Conservation (phyloP, 345 rosid genomes). For the Linum usitatissimum region DNA sequence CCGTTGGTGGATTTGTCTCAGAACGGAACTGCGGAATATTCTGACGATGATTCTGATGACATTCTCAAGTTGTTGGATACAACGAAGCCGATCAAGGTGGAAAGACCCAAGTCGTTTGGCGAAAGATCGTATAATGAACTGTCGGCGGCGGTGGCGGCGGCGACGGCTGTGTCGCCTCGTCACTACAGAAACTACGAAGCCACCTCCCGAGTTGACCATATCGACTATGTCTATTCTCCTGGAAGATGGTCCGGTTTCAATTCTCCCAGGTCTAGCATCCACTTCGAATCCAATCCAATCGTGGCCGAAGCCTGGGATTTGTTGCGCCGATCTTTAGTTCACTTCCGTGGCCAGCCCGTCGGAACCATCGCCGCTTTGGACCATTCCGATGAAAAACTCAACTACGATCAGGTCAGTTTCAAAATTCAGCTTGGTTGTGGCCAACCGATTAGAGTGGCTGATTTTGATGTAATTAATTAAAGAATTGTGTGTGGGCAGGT, state of each 20-base stretch:
- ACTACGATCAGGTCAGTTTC: constrained; percentile 37
- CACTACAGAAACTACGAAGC: not conserved
- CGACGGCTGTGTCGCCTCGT: constrained; percentile 8
- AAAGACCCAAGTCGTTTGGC: constrained; percentile 26
- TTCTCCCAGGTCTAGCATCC: constrained; percentile 24
- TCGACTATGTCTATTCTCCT: constrained; percentile 17
- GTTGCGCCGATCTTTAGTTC: constrained; percentile 28
- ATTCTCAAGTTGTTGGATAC: constrained; percentile 20
- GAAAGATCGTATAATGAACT: constrained; percentile 22
- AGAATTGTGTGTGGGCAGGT: not conserved
- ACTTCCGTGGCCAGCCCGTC: constrained; percentile 33
- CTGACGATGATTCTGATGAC: constrained; percentile 29
- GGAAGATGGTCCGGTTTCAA: constrained; percentile 29
- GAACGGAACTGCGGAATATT: constrained; percentile 2
- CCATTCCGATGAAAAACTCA: constrained; percentile 36
- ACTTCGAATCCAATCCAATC: constrained; percentile 29
- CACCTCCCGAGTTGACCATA: constrained; percentile 8
- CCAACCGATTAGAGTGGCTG: not conserved
- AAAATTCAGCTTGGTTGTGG: not conserved
- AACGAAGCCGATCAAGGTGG: constrained; percentile 23
- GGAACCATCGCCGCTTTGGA: constrained; percentile 44
- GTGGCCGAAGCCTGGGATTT: constrained; percentile 37
- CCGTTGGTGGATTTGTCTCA: not conserved
- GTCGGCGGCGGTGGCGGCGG: constrained; percentile 6
- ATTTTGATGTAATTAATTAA: not conserved